These are phyloP conservation scores for Plasmodium malariae DNA, from an alignment of 169 alveolate species.

Conservation along the genomic window DNA sequence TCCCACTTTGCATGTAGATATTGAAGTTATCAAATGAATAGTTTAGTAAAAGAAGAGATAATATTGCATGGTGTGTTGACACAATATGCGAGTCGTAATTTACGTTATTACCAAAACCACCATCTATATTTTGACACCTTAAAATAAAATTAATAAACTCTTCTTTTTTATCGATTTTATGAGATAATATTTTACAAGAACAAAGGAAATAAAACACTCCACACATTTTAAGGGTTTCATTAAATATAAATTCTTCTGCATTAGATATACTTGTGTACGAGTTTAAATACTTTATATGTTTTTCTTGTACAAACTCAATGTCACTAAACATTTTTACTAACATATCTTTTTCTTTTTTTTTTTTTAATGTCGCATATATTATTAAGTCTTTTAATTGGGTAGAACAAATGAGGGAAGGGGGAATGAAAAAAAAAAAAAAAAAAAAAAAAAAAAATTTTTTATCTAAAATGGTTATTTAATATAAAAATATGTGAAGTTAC, in stretches of 20 bases:
- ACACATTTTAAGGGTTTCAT: slow-evolving; percentile 84
- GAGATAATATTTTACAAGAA: slow-evolving; percentile 78
- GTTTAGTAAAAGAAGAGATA: slow-evolving; percentile 47
- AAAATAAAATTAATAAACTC: slow-evolving; percentile 67
- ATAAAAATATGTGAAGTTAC: no score
- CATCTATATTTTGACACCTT: slow-evolving; percentile 80
- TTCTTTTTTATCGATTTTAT: slow-evolving; percentile 78
- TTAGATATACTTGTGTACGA: slow-evolving; percentile 63
- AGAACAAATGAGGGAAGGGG: not conserved
- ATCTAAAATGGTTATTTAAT: not conserved
- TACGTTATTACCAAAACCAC: slow-evolving; percentile 84
- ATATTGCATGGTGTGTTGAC: slow-evolving; percentile 82
- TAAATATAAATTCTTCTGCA: slow-evolving; percentile 83
- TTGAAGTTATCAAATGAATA: slow-evolving; percentile 29
- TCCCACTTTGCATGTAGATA: not conserved
- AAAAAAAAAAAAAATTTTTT: not conserved
- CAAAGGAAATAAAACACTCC: slow-evolving; percentile 84
- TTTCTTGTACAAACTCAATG: slow-evolving; percentile 52
- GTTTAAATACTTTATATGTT: slow-evolving; percentile 72
- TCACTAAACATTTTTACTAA: not conserved
- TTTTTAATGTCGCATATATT: no score
- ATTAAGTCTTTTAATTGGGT: not conserved
- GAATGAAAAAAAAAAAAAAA: not conserved
- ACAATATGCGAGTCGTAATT: slow-evolving; percentile 83
- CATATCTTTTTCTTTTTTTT: slow-evolving; percentile 6